phyloP scores from a whole-genome alignment of 495 filamentous ascomycete genomes.

The Clohesyomyces aquaticus region DNA sequence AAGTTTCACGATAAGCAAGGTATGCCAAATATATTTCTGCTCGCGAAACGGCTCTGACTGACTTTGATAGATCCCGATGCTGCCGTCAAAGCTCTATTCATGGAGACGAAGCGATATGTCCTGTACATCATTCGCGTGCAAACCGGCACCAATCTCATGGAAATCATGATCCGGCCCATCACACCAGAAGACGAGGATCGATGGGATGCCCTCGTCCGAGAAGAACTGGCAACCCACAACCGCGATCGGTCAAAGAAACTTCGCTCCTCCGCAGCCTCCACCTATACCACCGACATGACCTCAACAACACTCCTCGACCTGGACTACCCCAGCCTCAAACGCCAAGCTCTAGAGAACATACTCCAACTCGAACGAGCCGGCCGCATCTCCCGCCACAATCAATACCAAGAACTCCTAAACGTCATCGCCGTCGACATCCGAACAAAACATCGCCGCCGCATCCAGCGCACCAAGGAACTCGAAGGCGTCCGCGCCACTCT shows the following conservation, averaged over 20 bases:
- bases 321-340: constrained; percentile 90
- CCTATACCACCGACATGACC: constrained; percentile 45
- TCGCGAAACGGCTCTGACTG: constrained; percentile 29
- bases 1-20: constrained; percentile 86
- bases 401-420: constrained; percentile 96
- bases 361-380: constrained; percentile 81
- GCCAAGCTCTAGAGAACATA: constrained; percentile 91
- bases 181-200: constrained; percentile 82
- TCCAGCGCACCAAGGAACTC: constrained; percentile 87
- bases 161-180: constrained; percentile 91
- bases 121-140: constrained; percentile 98
- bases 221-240: constrained; percentile 68
- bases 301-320: constrained; percentile 79
- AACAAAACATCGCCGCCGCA: constrained; percentile 88
- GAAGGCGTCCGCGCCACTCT: constrained; percentile 87
- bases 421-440: constrained; percentile 96
- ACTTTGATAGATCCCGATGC: constrained; percentile 73
- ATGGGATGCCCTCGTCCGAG: constrained; percentile 81
- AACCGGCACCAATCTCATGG: constrained; percentile 85
- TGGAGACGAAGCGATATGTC: constrained; percentile 97
- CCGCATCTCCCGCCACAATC: constrained; percentile 85
- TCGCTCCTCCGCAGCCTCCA: constrained; percentile 66
- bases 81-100: constrained; percentile 87
- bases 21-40: constrained; percentile 44
- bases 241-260: constrained; percentile 46